Base-by-base conservation (phyloP, 108 stramenopile species). In the Fragilaria radians region DNA sequence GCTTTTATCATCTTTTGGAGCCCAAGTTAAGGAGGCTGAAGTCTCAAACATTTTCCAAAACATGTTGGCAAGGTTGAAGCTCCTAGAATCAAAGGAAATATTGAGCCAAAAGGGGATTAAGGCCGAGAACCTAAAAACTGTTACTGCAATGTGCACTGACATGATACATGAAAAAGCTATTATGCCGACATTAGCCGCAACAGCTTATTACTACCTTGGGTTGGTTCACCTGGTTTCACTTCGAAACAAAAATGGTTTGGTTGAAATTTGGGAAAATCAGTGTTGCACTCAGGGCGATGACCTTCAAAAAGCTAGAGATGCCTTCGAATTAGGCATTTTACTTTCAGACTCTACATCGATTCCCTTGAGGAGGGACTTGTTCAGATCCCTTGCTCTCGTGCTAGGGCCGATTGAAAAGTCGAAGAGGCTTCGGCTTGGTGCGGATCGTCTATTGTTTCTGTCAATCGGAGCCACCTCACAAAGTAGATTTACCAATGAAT, bases 371-470 rank as follows among this genome's bases (percentile, higher is more conserved):
- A 72, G 83, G 29, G 72, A 74, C 27, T 48, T 86, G n/a, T 53
- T 86, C 51, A 71, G 88, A 54, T 76, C 70, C 28, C 71, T 86
- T 48, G 84, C 84, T 24, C 62, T 89, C 14, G 80, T 73, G 1
- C 57, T 70, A 23, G 88, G 88, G 11, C 78, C 78, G 42, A 31
- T 42, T 28, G 55, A 52, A 19, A 52, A 57, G 21, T 7, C 26
- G 24, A 21, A 28, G 18, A 46, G 14, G 4, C 26, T 30, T 32
- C 54, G 62, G 4, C 14, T 49, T 17, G 26, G 62, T 21, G 26
- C 70, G 30, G 54, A 65, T 29, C 67, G 56, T 26, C 54, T 72
- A 22, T 53, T 75, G 9, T 66, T 75, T 60, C 28, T 65, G 29
- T 78, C 77, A 33, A 54, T 78, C 24, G 78, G 78, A 36, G 62